Percentiles rank a stretch among this genome's conserved stretches.
Evolutionary conservation across 352 stramenopile species (phyloP).

Genomic region (Globisporangium uncinulatum): DNA sequence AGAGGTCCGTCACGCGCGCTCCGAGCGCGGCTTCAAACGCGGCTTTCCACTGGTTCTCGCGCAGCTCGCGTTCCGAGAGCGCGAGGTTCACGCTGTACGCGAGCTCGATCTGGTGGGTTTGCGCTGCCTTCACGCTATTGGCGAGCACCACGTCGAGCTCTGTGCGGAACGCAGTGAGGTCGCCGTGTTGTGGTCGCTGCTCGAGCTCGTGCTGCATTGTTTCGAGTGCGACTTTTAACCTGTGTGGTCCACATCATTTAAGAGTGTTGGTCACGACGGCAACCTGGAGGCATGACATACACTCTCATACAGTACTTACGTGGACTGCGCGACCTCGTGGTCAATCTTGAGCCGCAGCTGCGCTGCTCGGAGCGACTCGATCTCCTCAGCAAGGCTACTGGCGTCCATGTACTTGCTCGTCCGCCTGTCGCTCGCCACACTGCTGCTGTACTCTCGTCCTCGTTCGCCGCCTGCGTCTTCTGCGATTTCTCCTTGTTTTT

Average conservation of each 20-base stretch:
- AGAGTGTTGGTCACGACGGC: background rate
- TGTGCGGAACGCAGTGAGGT: constrained; percentile 36
- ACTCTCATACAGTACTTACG: constrained; percentile 7
- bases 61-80: constrained; percentile 29
- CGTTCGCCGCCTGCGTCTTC: background rate
- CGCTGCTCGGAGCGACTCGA: constrained; percentile 45
- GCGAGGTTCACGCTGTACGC: constrained; percentile 28
- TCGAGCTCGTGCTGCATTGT: constrained; percentile 33
- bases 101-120: constrained; percentile 22
- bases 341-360: constrained; percentile 58
- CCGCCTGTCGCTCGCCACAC: background rate
- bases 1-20: constrained; percentile 49
- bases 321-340: constrained; percentile 39
- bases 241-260: background rate
- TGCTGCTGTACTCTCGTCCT: background rate
- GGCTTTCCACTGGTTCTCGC: constrained; percentile 56
- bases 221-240: constrained; percentile 34
- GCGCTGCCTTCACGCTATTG: constrained; percentile 15
- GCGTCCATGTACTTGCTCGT: constrained; percentile 18
- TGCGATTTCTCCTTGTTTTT: background rate
- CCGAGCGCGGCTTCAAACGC: constrained; percentile 40
- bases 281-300: no score
- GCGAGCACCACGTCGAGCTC: constrained; percentile 29
- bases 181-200: constrained; percentile 20
- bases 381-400: constrained; percentile 28